Evolutionary conservation across 2,329 filamentous ascomycete genomes (phyloP).

Genomic region (Nectriaceae sp.): DNA sequence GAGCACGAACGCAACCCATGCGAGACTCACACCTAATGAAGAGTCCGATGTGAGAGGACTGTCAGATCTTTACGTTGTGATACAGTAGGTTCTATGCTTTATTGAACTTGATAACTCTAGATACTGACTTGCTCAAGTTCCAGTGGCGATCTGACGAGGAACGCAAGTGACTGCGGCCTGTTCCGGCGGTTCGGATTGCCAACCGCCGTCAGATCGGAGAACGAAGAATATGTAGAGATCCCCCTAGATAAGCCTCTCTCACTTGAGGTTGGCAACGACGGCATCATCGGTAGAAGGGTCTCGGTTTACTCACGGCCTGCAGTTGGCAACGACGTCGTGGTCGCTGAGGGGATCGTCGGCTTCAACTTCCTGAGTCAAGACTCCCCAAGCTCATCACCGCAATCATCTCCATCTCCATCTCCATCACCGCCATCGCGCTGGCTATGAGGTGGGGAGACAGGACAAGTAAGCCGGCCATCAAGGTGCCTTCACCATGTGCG

Average conservation of each 20-base stretch:
- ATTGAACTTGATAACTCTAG: not conserved
- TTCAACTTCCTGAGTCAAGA: constrained; percentile 41
- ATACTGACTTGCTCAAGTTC: constrained; percentile 30
- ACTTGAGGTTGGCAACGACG: constrained; percentile 45
- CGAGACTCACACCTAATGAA: constrained; percentile 39
- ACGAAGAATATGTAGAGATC: constrained; percentile 33
- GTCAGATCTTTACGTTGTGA: constrained; percentile 39
- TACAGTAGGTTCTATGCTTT: constrained; percentile 41
- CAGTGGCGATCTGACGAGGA: constrained; percentile 45
- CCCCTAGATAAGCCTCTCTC: constrained; percentile 41
- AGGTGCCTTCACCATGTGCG: too few relatives aligned
- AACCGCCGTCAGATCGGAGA: constrained; percentile 5
- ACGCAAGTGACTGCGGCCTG: constrained; percentile 42
- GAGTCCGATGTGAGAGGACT: constrained; percentile 16
- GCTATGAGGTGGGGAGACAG: not conserved
- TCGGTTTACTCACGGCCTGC: constrained; percentile 37
- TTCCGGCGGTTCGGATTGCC: constrained; percentile 41
- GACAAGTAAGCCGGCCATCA: constrained; percentile 18
- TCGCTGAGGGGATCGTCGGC: constrained; percentile 53
- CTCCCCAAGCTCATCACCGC: not conserved
- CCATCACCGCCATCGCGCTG: constrained; percentile 12
- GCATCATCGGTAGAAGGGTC: constrained; percentile 51
- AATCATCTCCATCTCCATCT: constrained; percentile 8
- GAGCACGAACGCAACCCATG: constrained; percentile 43
- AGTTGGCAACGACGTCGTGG: constrained; percentile 29